phyloP scores from a whole-genome alignment of 73 alveolate genomes.

The Stentor coeruleus region DNA sequence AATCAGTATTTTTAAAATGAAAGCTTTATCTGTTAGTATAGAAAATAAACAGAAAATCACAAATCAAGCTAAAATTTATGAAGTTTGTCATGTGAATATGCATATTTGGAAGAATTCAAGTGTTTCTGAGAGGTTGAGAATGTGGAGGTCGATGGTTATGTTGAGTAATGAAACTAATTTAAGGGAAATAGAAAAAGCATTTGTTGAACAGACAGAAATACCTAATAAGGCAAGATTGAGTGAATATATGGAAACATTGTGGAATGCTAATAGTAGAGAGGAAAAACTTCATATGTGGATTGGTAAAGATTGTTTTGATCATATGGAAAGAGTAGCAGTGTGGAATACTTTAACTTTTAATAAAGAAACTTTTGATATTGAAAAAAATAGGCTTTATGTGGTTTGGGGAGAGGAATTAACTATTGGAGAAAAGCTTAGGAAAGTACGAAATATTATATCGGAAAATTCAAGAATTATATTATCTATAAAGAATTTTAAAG shows the following conservation, averaged over 20 bases:
- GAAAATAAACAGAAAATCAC: not conserved
- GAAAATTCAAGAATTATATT: not conserved
- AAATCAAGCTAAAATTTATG: not conserved
- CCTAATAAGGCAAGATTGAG: not conserved
- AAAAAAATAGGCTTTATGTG: not conserved
- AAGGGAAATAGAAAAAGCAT: not conserved
- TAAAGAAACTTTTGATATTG: not conserved
- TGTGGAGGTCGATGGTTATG: not conserved
- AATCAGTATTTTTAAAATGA: not conserved
- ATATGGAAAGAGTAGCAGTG: not conserved
- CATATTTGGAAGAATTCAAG: not conserved
- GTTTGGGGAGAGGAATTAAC: not conserved
- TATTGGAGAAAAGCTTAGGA: not conserved
- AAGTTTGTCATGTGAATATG: not conserved
- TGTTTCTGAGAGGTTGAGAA: not conserved
- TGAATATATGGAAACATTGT: not conserved
- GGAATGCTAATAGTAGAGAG: not conserved
- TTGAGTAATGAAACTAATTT: not conserved
- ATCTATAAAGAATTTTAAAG: not conserved
- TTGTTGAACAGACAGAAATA: not conserved
- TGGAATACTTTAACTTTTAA: not conserved
- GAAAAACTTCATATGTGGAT: not conserved
- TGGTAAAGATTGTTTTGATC: not conserved
- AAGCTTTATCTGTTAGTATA: not conserved
- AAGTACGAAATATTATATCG: not conserved